Conservation (phyloP, 306 rosid species). For the Morella rubra region DNA sequence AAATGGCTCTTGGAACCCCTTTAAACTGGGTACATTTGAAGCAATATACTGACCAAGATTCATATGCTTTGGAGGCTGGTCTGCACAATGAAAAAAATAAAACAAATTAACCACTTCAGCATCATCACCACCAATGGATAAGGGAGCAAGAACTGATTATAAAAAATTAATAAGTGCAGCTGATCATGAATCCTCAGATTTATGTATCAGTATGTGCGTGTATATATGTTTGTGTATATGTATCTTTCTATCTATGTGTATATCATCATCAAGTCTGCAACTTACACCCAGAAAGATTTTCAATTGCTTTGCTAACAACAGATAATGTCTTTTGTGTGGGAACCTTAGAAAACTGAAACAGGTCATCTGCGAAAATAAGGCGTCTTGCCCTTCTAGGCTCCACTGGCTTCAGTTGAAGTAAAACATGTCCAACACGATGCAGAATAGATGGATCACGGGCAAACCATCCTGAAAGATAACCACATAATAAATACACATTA, state of each 20-base stretch:
- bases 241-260: neutral
- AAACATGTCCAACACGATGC: constrained; percentile 67
- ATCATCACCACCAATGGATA: neutral
- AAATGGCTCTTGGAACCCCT: constrained; percentile 45
- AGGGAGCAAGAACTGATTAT: neutral
- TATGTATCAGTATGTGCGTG: too few relatives aligned
- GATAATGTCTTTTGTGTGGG: constrained; percentile 56
- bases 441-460: constrained; percentile 71
- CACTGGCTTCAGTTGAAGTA: constrained; percentile 54
- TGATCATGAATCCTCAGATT: neutral
- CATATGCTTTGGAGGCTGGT: constrained; percentile 60
- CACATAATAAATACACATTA: constrained; percentile 23
- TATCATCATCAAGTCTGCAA: constrained; percentile 26
- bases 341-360: constrained; percentile 66
- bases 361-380: constrained; percentile 79
- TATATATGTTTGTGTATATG: neutral
- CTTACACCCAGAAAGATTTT: constrained; percentile 82
- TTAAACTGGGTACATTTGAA: constrained; percentile 68
- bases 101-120: constrained; percentile 29
- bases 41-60: constrained; percentile 65
- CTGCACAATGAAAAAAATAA: constrained; percentile 49
- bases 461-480: constrained; percentile 60
- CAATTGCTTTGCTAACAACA: constrained; percentile 53
- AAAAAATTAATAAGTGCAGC: constrained; percentile 1
- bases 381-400: constrained; percentile 60